Percentiles rank a stretch among this genome's conserved stretches.
Evolutionary conservation across 1,284 basidiomycete genomes (phyloP).

Genomic region (Entoloma clypeatum): DNA sequence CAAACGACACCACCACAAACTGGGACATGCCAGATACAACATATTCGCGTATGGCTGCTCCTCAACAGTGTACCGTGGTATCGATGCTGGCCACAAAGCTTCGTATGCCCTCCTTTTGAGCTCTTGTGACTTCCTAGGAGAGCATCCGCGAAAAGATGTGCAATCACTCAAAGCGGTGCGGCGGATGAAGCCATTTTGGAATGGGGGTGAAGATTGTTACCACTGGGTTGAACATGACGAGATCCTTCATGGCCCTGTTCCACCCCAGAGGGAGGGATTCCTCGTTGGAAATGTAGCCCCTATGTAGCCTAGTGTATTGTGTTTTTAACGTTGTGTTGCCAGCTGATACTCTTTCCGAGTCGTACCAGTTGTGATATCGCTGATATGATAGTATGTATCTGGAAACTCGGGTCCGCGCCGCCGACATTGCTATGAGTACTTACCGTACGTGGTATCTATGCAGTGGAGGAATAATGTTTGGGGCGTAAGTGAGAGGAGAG

Average conservation of each 20-base stretch:
- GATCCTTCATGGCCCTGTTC: no score
- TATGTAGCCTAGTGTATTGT: no score
- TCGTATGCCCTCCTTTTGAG: neutral
- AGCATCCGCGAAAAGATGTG: neutral
- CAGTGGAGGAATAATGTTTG: no score
- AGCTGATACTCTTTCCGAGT: no score
- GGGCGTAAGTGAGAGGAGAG: no score
- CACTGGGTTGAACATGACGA: constrained; percentile 1
- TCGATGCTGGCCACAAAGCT: neutral
- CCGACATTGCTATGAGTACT: no score
- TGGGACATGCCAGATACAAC: neutral
- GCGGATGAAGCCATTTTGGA: neutral
- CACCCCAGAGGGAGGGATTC: neutral
- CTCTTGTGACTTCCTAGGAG: neutral
- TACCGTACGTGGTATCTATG: no score
- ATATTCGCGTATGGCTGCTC: constrained; percentile 1
- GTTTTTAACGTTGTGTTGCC: neutral
- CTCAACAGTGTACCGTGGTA: neutral
- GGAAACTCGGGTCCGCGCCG: no score
- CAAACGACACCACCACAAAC: no score
- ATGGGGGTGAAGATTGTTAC: neutral
- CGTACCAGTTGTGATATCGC: no score
- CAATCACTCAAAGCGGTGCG: neutral
- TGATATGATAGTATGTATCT: no score
- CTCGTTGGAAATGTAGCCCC: neutral